These are phyloP conservation scores for Thraustochytrium sp. DNA, from an alignment of 352 stramenopile genomes.

Conservation along the genomic window DNA sequence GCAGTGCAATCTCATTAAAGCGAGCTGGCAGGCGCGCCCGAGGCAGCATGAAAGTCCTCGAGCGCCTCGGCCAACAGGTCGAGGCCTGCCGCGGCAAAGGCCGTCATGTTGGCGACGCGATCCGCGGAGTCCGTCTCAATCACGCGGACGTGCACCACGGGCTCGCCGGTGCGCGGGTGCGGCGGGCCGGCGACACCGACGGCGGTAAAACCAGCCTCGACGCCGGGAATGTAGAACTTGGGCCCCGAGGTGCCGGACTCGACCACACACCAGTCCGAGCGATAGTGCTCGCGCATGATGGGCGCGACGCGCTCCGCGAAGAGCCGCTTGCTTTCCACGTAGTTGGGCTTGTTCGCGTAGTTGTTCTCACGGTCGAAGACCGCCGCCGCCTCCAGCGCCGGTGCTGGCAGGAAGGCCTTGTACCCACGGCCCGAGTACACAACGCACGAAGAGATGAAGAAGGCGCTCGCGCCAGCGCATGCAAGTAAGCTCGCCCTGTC, in stretches of 20 bases:
- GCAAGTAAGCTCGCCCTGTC: background rate
- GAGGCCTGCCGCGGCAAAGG: background rate
- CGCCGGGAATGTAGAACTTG: slow-evolving; percentile 33
- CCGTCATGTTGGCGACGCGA: background rate
- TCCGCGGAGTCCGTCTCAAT: background rate
- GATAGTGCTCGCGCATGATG: slow-evolving; percentile 22
- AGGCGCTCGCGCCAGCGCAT: background rate
- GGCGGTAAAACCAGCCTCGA: slow-evolving; percentile 7
- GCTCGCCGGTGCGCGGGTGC: background rate
- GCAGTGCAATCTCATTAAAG: background rate
- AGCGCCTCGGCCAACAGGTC: background rate
- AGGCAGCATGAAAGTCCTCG: background rate
- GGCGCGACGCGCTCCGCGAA: slow-evolving; percentile 8
- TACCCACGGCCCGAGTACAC: slow-evolving; percentile 31
- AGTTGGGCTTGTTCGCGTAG: slow-evolving; percentile 34
- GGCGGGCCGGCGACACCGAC: slow-evolving; percentile 9
- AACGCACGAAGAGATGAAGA: slow-evolving; percentile 39
- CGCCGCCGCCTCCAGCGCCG: background rate
- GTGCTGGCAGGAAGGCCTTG: slow-evolving; percentile 20
- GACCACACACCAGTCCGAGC: slow-evolving; percentile 9
- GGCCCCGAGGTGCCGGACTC: slow-evolving; percentile 39
- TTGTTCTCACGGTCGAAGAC: slow-evolving; percentile 26
- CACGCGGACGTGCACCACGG: background rate
- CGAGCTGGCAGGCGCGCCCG: background rate
- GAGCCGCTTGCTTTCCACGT: slow-evolving; percentile 33